Evolutionary conservation across 2,329 filamentous ascomycete species (phyloP).

Genomic region (Orbilia brochopaga): DNA sequence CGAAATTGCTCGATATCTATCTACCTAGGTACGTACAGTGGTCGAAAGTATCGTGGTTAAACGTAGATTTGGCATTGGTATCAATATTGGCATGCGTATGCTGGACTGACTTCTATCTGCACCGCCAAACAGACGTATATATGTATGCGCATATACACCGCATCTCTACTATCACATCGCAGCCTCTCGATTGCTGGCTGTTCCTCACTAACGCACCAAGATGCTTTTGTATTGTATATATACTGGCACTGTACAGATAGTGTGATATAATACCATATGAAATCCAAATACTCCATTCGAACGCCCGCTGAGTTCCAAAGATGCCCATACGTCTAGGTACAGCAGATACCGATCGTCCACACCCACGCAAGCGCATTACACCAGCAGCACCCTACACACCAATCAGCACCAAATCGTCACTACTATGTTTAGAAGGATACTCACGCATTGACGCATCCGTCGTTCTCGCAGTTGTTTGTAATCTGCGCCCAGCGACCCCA

Average conservation of each 20-base stretch:
- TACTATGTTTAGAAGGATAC: conserved; percentile 49
- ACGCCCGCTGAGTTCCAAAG: conserved; percentile 31
- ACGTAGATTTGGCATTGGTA: too few relatives aligned
- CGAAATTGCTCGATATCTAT: too few relatives aligned
- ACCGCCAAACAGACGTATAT: too few relatives aligned
- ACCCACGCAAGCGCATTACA: conserved; percentile 20
- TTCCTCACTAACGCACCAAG: not conserved
- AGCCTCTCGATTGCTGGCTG: too few relatives aligned
- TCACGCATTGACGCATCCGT: conserved; percentile 67
- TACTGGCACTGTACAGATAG: not conserved
- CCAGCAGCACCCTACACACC: conserved; percentile 36
- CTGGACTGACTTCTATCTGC: too few relatives aligned
- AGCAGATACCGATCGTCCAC: too few relatives aligned
- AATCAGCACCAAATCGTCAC: conserved; percentile 14
- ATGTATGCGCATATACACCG: too few relatives aligned
- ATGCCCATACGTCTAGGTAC: conserved; percentile 4
- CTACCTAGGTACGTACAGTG: too few relatives aligned
- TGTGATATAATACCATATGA: conserved; percentile 17
- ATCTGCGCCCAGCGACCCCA: conserved; percentile 87
- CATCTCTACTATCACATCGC: too few relatives aligned
- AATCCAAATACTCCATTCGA: conserved; percentile 30
- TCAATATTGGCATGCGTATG: too few relatives aligned
- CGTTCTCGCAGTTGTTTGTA: conserved; percentile 67
- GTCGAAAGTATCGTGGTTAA: too few relatives aligned
- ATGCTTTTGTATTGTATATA: conserved; percentile 14